phyloP scores from a whole-genome alignment of 1,139 yeast species.

The Yamadazyma jaroonii region DNA sequence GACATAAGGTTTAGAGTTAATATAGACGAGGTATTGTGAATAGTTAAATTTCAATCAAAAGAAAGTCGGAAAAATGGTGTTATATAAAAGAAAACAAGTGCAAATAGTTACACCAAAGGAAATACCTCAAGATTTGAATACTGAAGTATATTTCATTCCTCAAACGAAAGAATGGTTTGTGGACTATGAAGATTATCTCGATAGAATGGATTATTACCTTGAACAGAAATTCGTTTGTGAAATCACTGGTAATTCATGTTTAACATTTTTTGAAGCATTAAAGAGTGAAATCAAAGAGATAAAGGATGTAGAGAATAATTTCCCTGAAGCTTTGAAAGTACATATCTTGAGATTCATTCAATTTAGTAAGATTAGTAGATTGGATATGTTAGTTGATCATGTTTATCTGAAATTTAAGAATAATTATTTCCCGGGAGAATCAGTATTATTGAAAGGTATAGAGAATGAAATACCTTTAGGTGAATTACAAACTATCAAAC shows the following conservation, averaged over 20 bases:
- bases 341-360: constrained; percentile 85
- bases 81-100: constrained; percentile 71
- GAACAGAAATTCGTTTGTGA: constrained; percentile 88
- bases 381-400: constrained; percentile 84
- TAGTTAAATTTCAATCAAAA: not conserved
- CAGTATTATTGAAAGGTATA: constrained; percentile 59
- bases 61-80: constrained; percentile 42
- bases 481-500: constrained; percentile 20
- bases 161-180: constrained; percentile 87
- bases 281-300: constrained; percentile 71
- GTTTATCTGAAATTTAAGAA: constrained; percentile 71
- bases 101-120: constrained; percentile 53
- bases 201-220: constrained; percentile 66
- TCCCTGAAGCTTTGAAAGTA: constrained; percentile 89
- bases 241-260: constrained; percentile 88
- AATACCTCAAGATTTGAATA: constrained; percentile 49
- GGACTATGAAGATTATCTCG: constrained; percentile 70
- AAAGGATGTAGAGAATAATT: constrained; percentile 69
- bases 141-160: constrained; percentile 74
- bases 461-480: constrained; percentile 11
- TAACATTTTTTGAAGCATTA: constrained; percentile 86
- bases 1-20: too few relatives aligned
- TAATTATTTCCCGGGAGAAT: constrained; percentile 92
- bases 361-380: constrained; percentile 77
- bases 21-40: too few relatives aligned